Conservation (phyloP, 306 rosid genomes). For the Arachis hypogaea region DNA sequence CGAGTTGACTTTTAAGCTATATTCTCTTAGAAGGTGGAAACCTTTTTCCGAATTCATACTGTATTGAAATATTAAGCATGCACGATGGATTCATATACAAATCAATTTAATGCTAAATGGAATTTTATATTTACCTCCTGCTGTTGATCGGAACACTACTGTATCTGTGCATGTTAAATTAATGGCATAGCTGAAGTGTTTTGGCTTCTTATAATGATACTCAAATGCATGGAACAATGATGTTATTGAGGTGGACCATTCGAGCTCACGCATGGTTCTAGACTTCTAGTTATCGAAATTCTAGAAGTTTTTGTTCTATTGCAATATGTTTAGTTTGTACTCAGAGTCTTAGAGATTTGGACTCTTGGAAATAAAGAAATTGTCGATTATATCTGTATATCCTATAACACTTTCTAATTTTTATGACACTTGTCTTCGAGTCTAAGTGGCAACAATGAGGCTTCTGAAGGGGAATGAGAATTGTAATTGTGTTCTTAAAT, state of each 20-base stretch:
- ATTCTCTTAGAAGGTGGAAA: slow-evolving; percentile 5
- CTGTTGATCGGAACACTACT: slow-evolving; percentile 5
- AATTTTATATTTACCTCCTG: slow-evolving; percentile 1
- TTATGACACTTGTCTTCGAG: slow-evolving; percentile 9
- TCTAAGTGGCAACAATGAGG: background rate
- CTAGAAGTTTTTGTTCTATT: slow-evolving; percentile 1
- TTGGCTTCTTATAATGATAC: background rate
- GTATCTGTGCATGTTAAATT: background rate
- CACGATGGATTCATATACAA: background rate
- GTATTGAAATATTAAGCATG: slow-evolving; percentile 14
- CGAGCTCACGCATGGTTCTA: background rate
- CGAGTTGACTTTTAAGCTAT: background rate
- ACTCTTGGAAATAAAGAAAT: slow-evolving; percentile 9
- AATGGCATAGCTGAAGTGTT: slow-evolving; percentile 16
- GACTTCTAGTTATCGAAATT: slow-evolving; percentile 17
- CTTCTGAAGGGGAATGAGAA: slow-evolving; percentile 15
- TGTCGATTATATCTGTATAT: background rate
- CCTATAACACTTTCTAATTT: background rate
- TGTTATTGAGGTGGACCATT: background rate
- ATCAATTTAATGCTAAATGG: slow-evolving; percentile 18
- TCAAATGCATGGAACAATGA: slow-evolving; percentile 6
- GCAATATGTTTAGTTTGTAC: slow-evolving; percentile 5
- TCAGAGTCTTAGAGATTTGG: background rate
- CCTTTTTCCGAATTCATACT: background rate
- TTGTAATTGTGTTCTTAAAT: slow-evolving; percentile 11